Evolutionary conservation across 2,329 filamentous ascomycete species (phyloP).

Genomic region (Scopulariopsis brevicaulis): DNA sequence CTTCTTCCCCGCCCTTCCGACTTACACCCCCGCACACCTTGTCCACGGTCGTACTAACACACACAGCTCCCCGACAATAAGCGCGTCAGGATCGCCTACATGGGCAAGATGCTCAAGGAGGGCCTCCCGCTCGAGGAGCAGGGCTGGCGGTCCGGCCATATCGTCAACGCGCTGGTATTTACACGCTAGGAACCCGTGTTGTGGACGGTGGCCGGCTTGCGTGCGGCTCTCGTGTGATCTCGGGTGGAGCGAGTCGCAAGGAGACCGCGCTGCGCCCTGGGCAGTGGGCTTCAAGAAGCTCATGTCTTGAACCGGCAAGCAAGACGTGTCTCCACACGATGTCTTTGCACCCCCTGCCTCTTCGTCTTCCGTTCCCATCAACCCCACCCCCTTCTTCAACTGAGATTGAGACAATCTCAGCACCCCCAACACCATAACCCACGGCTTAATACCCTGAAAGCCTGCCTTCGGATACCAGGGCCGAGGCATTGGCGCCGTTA

Average conservation of each 20-base stretch:
- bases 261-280: too few species aligned
- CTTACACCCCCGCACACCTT: neutral
- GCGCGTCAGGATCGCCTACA: conserved; percentile 62
- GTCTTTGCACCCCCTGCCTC: too few species aligned
- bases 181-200: conserved; percentile 1
- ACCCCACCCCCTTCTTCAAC: too few species aligned
- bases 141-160: conserved; percentile 64
- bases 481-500: neutral
- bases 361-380: too few species aligned
- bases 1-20: neutral
- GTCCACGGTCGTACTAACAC: neutral
- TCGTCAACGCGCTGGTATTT: conserved; percentile 68
- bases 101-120: conserved; percentile 71
- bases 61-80: conserved; percentile 41
- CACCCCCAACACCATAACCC: too few species aligned
- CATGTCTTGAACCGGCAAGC: too few species aligned
- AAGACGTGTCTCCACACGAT: too few species aligned
- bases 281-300: too few species aligned
- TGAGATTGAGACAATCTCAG: too few species aligned
- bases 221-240: too few species aligned
- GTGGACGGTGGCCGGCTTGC: neutral
- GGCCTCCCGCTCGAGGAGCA: conserved; percentile 52
- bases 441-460: neutral
- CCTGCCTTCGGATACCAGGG: neutral
- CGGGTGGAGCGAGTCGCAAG: too few species aligned